phyloP scores from a whole-genome alignment of 768 basidiomycete species.

The Rossbeevera mucosa region DNA sequence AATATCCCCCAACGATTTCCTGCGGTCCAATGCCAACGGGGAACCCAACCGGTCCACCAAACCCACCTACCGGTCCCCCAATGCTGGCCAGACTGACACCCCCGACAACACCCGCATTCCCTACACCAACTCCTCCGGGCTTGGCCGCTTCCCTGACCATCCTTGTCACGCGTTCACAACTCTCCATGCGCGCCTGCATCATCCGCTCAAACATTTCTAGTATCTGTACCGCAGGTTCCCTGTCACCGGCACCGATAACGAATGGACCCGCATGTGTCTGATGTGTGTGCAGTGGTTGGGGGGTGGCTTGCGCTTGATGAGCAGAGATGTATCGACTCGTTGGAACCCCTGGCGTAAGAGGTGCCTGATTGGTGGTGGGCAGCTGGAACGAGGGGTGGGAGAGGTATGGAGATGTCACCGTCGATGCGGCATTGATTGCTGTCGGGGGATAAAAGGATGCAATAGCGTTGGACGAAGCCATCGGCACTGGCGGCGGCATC shows the following conservation, averaged over 20 bases:
- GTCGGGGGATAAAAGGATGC: constrained; percentile 29
- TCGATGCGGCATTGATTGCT: constrained; percentile 27
- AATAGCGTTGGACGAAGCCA: constrained; percentile 14
- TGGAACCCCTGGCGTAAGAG: constrained; percentile 8
- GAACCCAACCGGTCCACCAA: constrained; percentile 26
- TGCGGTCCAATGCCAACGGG: constrained; percentile 21
- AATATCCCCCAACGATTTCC: constrained; percentile 16
- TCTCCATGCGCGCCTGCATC: constrained; percentile 72
- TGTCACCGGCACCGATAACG: constrained; percentile 28
- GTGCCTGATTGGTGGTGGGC: constrained; percentile 11
- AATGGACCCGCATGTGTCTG: constrained; percentile 18
- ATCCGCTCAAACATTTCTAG: constrained; percentile 67
- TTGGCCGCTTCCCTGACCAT: constrained; percentile 41
- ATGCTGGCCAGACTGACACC: constrained; percentile 19
- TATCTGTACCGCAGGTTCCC: constrained; percentile 46
- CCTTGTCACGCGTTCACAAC: constrained; percentile 61
- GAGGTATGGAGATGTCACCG: constrained; percentile 31
- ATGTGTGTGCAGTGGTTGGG: constrained; percentile 13
- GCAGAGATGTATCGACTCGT: constrained; percentile 8
- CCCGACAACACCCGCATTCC: constrained; percentile 5
- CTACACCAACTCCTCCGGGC: constrained; percentile 15
- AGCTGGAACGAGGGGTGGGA: constrained; percentile 29
- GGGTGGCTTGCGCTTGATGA: constrained; percentile 5
- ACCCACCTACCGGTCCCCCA: constrained; percentile 28
- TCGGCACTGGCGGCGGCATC: constrained; percentile 13